Base-by-base conservation (phyloP, 352 stramenopile genomes). In the Peronospora tabacina region DNA sequence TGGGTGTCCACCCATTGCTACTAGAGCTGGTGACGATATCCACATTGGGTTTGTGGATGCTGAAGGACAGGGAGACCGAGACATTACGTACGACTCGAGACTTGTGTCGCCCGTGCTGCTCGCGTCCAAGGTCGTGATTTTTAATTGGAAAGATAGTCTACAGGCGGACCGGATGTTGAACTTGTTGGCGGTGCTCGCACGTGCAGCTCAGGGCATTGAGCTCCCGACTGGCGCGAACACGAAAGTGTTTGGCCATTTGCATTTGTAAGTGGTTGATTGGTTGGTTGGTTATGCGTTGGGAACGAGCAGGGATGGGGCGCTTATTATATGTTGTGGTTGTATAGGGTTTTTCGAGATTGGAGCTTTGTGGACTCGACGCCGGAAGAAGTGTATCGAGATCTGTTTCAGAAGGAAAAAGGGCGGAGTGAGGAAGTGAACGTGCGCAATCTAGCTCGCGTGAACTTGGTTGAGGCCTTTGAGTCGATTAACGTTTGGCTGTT, bases 121-220 rank as follows among this genome's bases (percentile, higher is more conserved):
- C n/a, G 58, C 82, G 16, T 93, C 82, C 17, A 93, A 93, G 45
- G 80, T 81, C 0, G 82, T 93, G 30, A 61, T 93, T n/a, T 93
- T 93, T 54, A 93, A 93, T 61, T 93, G 82, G 82, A 93, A 93
- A 53, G 82, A 94, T 55, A 89, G 78, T 66, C 51, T 94, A 1
- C 80, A 94, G 39, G 74, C 79, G 1, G 82, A 94, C 20, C 79
- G 82, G 15, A 94, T 94, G 52, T 63, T 94, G 16, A 94, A 94
- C 24, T 24, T 94, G 28, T 58, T 94, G 26, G 82, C 80, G 0
- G 82, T 94, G 2, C 53, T 94, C 3, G 75, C 82, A 4, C 74
- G 82, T 36, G 82, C 82, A 11, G 82, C 82, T 0, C 80, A 91
- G 45, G 81, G 82, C 9, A 87, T 94, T 47, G 82, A 94, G 30